Evolutionary conservation across 371 early-diverging fungal species (phyloP).

Genomic region (Choanephora cucurbitarum): DNA sequence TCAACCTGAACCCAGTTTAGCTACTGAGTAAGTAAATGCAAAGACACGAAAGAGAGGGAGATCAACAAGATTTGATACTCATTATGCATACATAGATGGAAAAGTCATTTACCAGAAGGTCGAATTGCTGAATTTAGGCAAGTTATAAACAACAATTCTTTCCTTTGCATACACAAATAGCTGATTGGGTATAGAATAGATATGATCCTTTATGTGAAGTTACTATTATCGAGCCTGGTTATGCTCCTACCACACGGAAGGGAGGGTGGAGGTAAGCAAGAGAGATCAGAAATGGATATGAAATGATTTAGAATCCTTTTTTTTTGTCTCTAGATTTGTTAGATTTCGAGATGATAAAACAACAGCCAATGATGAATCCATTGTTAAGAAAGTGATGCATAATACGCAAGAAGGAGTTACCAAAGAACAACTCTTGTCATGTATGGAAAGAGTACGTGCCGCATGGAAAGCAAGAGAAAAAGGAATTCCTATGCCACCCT

Average conservation of each 20-base stretch:
- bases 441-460: slow-evolving; percentile 58
- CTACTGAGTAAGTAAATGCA: slow-evolving; percentile 47
- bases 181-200: too few relatives aligned
- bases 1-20: slow-evolving; percentile 59
- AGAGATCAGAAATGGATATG: not conserved
- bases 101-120: slow-evolving; percentile 62
- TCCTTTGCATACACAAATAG: too few relatives aligned
- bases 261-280: slow-evolving; percentile 62
- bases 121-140: slow-evolving; percentile 63
- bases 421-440: slow-evolving; percentile 44
- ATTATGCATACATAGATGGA: slow-evolving; percentile 76
- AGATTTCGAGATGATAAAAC: slow-evolving; percentile 71
- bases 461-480: slow-evolving; percentile 67
- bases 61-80: not conserved
- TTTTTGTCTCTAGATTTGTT: slow-evolving; percentile 62
- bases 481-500: slow-evolving; percentile 37
- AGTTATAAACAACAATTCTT: too few relatives aligned
- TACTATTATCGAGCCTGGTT: slow-evolving; percentile 62
- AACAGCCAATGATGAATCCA: slow-evolving; percentile 67
- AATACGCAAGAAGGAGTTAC: slow-evolving; percentile 59
- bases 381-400: slow-evolving; percentile 55
- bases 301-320: not conserved
- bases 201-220: slow-evolving; percentile 62
- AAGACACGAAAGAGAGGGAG: not conserved
- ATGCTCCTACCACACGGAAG: slow-evolving; percentile 56